These are phyloP conservation scores for Brassica balearica DNA, from an alignment of 441 rosid species.

Conservation along the genomic window DNA sequence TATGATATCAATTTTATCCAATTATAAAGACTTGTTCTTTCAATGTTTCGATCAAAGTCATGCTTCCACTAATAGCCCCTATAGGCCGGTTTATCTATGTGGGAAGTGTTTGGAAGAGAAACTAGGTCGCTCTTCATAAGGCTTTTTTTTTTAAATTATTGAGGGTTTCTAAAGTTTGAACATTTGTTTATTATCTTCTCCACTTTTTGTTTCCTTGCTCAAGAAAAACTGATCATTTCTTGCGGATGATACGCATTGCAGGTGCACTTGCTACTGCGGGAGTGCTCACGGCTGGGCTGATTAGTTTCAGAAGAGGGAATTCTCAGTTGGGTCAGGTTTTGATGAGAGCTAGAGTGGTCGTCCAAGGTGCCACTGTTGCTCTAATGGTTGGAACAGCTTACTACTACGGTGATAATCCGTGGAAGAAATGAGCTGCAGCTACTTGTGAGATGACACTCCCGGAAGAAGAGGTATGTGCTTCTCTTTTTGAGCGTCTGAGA, in stretches of 20 bases:
- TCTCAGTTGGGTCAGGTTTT: conserved; percentile 85
- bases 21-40: neutral
- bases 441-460: neutral
- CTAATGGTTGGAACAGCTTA: conserved; percentile 89
- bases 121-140: neutral
- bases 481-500: conserved; percentile 23
- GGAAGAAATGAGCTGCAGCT: conserved; percentile 53
- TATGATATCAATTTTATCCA: neutral
- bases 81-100: neutral
- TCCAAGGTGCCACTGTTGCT: conserved; percentile 85
- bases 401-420: conserved; percentile 89
- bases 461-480: conserved; percentile 25
- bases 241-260: conserved; percentile 38
- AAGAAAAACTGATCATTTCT: neutral
- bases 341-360: conserved; percentile 97
- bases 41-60: neutral
- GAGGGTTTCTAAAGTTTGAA: neutral
- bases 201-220: neutral
- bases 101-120: neutral
- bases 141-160: neutral
- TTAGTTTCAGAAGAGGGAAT: conserved; percentile 91
- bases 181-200: neutral
- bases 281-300: conserved; percentile 92
- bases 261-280: conserved; percentile 96
- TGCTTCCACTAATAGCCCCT: neutral